phyloP scores from a whole-genome alignment of 306 rosid genomes.

The Spatholobus suberectus region DNA sequence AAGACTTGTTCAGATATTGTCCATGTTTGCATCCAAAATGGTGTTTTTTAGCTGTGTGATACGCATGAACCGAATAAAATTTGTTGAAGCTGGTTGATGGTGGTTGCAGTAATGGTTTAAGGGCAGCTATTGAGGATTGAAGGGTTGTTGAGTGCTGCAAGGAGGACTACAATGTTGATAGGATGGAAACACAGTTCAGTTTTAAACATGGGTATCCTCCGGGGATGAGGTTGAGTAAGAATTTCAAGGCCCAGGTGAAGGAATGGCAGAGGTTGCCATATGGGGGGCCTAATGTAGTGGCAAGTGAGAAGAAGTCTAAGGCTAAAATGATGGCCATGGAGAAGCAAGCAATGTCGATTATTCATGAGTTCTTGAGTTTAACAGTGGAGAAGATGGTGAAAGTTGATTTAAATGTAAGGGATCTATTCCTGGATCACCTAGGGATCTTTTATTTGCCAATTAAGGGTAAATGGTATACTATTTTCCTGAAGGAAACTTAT shows the following conservation, averaged over 20 bases:
- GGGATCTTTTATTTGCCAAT: constrained; percentile 87
- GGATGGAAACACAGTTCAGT: constrained; percentile 64
- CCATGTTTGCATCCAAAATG: constrained; percentile 69
- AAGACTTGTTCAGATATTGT: constrained; percentile 69
- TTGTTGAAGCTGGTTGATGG: constrained; percentile 65
- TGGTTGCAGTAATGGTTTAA: constrained; percentile 45
- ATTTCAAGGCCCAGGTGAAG: constrained; percentile 82
- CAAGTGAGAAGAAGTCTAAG: constrained; percentile 55
- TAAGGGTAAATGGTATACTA: constrained; percentile 87
- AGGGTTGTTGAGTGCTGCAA: constrained; percentile 82
- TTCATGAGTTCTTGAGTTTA: constrained; percentile 87
- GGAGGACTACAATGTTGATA: constrained; percentile 59
- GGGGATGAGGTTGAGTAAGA: constrained; percentile 77
- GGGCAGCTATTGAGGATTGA: constrained; percentile 83
- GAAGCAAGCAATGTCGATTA: constrained; percentile 80
- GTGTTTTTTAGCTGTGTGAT: constrained; percentile 73
- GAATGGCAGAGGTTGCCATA: constrained; percentile 84
- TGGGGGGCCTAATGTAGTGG: constrained; percentile 74
- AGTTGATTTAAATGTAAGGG: constrained; percentile 80
- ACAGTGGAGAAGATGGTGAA: constrained; percentile 95
- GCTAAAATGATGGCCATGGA: constrained; percentile 62
- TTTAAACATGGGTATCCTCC: constrained; percentile 82
- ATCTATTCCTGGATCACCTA: constrained; percentile 80
- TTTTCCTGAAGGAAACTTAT: constrained; percentile 92
- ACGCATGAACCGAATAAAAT: constrained; percentile 74